Evolutionary conservation across 2,329 filamentous ascomycete species (phyloP), one percentile per base, ranked within the genome.

Genomic region (Trichoderma sp.): DNA sequence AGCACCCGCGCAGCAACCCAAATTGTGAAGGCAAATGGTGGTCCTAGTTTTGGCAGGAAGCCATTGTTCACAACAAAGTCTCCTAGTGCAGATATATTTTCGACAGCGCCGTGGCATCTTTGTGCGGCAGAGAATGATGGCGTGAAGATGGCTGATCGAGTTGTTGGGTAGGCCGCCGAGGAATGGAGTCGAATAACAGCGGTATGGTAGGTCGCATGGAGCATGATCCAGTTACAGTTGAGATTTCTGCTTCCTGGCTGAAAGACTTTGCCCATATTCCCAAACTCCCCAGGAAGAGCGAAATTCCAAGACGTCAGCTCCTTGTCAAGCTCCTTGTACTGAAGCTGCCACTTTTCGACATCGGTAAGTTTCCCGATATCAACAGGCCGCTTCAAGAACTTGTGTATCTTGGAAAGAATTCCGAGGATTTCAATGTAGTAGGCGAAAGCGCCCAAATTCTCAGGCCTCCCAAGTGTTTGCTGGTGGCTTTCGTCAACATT

Each of bases 341-440:
- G 91, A 75, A 91, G 86, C 81, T 97, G 94, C 95, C 95, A 97
- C 79, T 91, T 88, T 80, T 97, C 93, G 6, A 97, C 95, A 76
- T 97, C 95, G 6, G 90, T 89, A 11, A 94, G 83, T 8, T 92
- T 92, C 62, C 92, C 92, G 73, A 97, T 97, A 78, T 97, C 94
- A 36, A 97, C 93, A 0, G 95, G 94, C 75, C 92, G 91, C 80
- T 97, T 97, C 71, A 97, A 83, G 75, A 97, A 97, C 67, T 92
- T 89, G 82, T 98, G 95, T 70, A 97, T 94, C 74, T 93, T 91
- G 68, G 93, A 95, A 2, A 97, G 84, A 67, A 97, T 95, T 2
- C 93, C 93, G 5, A 97, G 84, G 21, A 97, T 92, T 79, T 97
- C 95, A 73, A 97, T 91, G 78, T 97, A 97, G 79, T 96, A 95